Percentiles rank a stretch among this genome's conserved stretches.
phyloP scores from a whole-genome alignment of 2,329 filamentous ascomycete species.

The Rosellinia necatrix region DNA sequence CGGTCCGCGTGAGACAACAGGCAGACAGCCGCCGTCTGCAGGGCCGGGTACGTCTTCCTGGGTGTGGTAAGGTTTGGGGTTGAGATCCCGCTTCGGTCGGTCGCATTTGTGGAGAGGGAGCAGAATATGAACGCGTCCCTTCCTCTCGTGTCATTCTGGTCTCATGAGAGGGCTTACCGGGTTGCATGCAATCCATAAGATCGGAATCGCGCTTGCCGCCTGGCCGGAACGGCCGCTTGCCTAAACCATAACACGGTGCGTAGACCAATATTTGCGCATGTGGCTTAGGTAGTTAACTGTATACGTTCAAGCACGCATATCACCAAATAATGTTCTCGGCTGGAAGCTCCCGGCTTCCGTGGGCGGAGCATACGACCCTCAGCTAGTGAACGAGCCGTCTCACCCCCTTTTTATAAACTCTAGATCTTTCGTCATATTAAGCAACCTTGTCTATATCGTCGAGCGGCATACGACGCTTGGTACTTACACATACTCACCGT shows the following conservation, averaged over 20 bases:
- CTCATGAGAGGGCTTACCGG: not conserved
- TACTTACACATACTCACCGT: not conserved
- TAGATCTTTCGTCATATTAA: not conserved
- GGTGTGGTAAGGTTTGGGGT: slow-evolving; percentile 1
- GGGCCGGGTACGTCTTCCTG: not conserved
- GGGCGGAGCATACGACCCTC: not conserved
- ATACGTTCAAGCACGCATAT: not conserved
- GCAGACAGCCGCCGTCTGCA: slow-evolving; percentile 9
- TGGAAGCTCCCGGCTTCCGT: not conserved
- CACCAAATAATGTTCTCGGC: not conserved
- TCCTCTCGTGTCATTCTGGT: not conserved
- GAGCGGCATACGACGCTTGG: not conserved
- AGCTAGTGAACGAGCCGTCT: not conserved
- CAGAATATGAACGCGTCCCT: slow-evolving; percentile 9
- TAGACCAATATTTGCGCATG: too few relatives aligned
- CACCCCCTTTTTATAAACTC: not conserved
- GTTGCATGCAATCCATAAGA: not conserved
- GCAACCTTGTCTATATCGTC: not conserved
- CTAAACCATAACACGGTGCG: not conserved
- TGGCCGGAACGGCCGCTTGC: not conserved
- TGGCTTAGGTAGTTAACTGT: not conserved
- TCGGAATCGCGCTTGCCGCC: not conserved
- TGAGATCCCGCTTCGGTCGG: not conserved
- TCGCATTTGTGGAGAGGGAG: not conserved
- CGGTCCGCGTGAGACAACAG: slow-evolving; percentile 4